phyloP scores from a whole-genome alignment of 257 asterid genomes.

The Pogostemon cablin region DNA sequence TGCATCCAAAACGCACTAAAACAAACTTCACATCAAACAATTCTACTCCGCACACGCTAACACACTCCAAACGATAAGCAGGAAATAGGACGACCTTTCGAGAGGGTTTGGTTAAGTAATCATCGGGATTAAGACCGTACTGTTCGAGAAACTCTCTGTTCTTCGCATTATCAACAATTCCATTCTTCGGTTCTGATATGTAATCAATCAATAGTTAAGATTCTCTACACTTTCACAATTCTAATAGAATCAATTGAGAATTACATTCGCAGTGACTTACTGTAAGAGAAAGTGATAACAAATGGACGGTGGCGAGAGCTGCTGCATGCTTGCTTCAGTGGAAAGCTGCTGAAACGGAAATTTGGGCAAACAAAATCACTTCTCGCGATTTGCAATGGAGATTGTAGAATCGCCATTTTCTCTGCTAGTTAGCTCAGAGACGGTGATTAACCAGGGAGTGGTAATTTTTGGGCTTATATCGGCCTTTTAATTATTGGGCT shows the following conservation, averaged over 20 bases:
- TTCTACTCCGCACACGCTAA: not conserved
- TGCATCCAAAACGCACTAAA: slow-evolving; percentile 27
- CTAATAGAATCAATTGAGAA: not conserved
- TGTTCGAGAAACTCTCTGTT: slow-evolving; percentile 70
- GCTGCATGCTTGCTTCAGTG: slow-evolving; percentile 32
- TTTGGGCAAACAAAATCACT: slow-evolving; percentile 32
- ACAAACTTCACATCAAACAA: not conserved
- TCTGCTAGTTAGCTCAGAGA: not conserved
- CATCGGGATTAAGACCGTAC: slow-evolving; percentile 82
- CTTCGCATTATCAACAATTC: slow-evolving; percentile 42
- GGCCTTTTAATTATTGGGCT: slow-evolving; percentile 6
- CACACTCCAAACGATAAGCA: not conserved
- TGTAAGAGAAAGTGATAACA: slow-evolving; percentile 48
- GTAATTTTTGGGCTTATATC: slow-evolving; percentile 13
- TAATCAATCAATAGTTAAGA: slow-evolving; percentile 12
- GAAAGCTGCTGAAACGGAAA: slow-evolving; percentile 32
- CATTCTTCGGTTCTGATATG: slow-evolving; percentile 59
- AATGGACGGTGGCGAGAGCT: slow-evolving; percentile 44
- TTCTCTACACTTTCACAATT: not conserved
- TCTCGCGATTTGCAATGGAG: slow-evolving; percentile 33
- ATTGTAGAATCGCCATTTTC: slow-evolving; percentile 57
- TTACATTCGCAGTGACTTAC: slow-evolving; percentile 47
- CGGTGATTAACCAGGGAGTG: not conserved
- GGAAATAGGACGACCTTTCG: slow-evolving; percentile 53
- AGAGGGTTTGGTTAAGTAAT: slow-evolving; percentile 60